These are phyloP conservation scores for Yarrowia deformans DNA, from an alignment of 805 yeast species.

Conservation along the genomic window DNA sequence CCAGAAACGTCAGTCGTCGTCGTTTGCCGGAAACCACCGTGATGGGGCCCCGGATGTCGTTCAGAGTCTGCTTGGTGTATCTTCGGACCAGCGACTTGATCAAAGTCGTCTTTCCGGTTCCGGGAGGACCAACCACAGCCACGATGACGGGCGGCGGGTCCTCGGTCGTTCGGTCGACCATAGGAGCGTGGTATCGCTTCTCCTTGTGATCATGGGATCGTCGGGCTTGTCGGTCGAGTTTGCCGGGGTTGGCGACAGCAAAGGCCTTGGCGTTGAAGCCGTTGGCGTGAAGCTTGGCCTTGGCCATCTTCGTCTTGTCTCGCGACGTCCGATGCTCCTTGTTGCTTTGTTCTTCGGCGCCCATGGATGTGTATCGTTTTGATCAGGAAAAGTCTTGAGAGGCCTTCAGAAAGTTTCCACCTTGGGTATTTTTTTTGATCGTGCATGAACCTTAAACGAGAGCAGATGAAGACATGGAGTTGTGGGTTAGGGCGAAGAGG, in stretches of 20 bases:
- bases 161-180: conserved; percentile 97
- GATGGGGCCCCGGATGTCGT: conserved; percentile 92
- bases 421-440: background rate
- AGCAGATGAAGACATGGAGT: background rate
- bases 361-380: conserved; percentile 25
- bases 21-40: conserved; percentile 96
- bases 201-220: conserved; percentile 84
- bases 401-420: background rate
- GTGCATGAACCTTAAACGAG: conserved; percentile 6
- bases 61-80: conserved; percentile 82
- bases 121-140: conserved; percentile 98
- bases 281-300: conserved; percentile 85
- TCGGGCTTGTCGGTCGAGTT: conserved; percentile 81
- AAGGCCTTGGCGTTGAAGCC: conserved; percentile 87
- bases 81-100: conserved; percentile 88
- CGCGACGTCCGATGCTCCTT: conserved; percentile 78
- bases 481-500: background rate
- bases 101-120: conserved; percentile 95
- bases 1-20: conserved; percentile 89
- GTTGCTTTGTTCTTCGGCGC: conserved; percentile 65
- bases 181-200: conserved; percentile 89
- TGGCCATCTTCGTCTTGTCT: conserved; percentile 65
- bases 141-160: conserved; percentile 97
- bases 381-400: background rate
- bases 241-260: conserved; percentile 84